phyloP scores from a whole-genome alignment of 768 basidiomycete genomes.

The Leccinum uliginosum region DNA sequence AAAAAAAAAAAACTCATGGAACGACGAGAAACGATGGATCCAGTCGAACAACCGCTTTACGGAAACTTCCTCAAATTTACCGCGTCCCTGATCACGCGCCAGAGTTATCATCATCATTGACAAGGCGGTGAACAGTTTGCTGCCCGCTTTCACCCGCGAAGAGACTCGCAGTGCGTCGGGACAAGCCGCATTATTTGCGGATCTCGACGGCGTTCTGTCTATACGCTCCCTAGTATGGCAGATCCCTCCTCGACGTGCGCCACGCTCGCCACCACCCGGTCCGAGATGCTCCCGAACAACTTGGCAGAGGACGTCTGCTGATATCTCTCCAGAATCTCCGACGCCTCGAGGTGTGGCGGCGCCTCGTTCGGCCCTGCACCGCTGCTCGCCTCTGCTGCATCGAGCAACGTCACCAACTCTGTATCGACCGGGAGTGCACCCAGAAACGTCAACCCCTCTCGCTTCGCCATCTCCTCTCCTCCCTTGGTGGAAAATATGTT shows the following conservation, averaged over 20 bases:
- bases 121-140: not conserved
- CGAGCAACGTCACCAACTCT: constrained; percentile 81
- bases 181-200: constrained; percentile 7
- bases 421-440: constrained; percentile 93
- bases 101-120: not conserved
- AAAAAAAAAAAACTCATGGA: constrained; percentile 29
- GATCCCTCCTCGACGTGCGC: constrained; percentile 11
- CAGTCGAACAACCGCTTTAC: constrained; percentile 28
- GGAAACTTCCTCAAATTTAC: constrained; percentile 17
- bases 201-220: constrained; percentile 3
- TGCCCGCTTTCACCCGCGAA: not conserved
- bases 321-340: constrained; percentile 60
- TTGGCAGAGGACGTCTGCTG: constrained; percentile 61
- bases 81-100: no score
- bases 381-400: constrained; percentile 47
- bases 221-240: not conserved
- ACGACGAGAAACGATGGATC: constrained; percentile 26
- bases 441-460: constrained; percentile 70
- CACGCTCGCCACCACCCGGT: constrained; percentile 36
- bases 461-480: constrained; percentile 80
- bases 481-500: constrained; percentile 95
- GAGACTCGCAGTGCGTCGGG: not conserved
- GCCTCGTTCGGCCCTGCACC: constrained; percentile 18
- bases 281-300: constrained; percentile 61
- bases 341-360: constrained; percentile 31